Conservation (phyloP, 2,329 filamentous ascomycete species). For the Fusarium nygamai region DNA sequence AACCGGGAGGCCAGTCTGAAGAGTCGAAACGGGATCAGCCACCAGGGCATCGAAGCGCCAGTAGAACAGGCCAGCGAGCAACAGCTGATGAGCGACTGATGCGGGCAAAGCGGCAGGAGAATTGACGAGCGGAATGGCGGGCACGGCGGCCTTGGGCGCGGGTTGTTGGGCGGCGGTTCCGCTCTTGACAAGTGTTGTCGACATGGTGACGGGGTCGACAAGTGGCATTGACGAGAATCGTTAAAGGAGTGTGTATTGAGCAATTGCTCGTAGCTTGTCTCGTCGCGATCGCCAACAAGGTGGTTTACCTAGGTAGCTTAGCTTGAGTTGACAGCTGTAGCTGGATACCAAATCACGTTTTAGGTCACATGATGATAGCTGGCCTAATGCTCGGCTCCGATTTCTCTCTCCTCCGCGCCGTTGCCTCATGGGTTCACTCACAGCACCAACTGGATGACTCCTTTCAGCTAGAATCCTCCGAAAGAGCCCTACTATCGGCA, state of each 20-base stretch:
- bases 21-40: constrained; percentile 71
- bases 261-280: constrained; percentile 33
- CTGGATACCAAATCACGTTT: constrained; percentile 30
- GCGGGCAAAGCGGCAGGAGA: constrained; percentile 58
- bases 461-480: constrained; percentile 14
- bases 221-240: constrained; percentile 44
- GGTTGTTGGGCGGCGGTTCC: constrained; percentile 42
- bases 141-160: constrained; percentile 44
- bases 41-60: constrained; percentile 74
- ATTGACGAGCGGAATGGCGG: constrained; percentile 52
- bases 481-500: neutral
- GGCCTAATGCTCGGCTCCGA: constrained; percentile 27
- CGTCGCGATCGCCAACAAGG: constrained; percentile 23
- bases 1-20: constrained; percentile 69
- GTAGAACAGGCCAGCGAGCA: constrained; percentile 72
- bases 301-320: constrained; percentile 11
- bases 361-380: constrained; percentile 27
- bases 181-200: constrained; percentile 46
- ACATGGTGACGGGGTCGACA: constrained; percentile 53
- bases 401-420: neutral
- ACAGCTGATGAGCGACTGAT: constrained; percentile 72
- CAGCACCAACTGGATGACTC: neutral
- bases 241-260: constrained; percentile 31
- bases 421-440: neutral
- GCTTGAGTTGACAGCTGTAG: constrained; percentile 31